Evolutionary conservation across 163 green algal species (phyloP).

Genomic region (Scenedesmus sp.): DNA sequence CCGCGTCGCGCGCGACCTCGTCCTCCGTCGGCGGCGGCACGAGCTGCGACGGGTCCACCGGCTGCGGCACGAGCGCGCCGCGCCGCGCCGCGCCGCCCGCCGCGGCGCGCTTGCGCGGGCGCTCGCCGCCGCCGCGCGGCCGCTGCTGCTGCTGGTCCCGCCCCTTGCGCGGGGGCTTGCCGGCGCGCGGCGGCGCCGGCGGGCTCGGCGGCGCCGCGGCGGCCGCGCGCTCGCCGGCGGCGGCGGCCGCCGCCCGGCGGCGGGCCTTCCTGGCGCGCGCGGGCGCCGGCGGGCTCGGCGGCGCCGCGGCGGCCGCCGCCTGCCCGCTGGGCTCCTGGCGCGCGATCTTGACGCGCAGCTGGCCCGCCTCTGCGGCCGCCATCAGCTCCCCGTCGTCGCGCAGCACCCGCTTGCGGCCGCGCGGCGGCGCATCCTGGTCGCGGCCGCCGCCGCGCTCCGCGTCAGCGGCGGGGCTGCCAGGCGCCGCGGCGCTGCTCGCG

Average conservation of each 20-base stretch:
- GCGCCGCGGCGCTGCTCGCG: not conserved
- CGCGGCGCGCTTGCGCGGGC: not conserved
- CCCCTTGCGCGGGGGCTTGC: not conserved
- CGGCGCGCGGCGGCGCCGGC: not conserved
- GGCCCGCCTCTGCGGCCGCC: slow-evolving; percentile 22
- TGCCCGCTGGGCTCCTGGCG: slow-evolving; percentile 1
- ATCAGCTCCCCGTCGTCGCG: not conserved
- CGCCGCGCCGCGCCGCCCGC: not conserved
- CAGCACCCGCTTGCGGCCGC: too few relatives aligned
- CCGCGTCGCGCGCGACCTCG: not conserved
- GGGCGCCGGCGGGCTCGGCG: not conserved
- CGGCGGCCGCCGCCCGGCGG: not conserved
- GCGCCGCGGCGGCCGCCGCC: not conserved
- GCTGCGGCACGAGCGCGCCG: slow-evolving; percentile 19
- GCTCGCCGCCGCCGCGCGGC: not conserved
- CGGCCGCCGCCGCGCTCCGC: not conserved
- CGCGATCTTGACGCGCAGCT: slow-evolving; percentile 4
- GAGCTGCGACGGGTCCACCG: slow-evolving; percentile 9
- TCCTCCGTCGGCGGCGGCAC: slow-evolving; percentile 15
- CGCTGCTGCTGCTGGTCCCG: slow-evolving; percentile 6
- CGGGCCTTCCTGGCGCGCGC: not conserved
- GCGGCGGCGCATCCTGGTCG: too few relatives aligned
- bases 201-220: not conserved
- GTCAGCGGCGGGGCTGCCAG: not conserved
- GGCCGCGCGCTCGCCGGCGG: not conserved